phyloP scores from a whole-genome alignment of 176 grass and related monocot species.

The Aegilops umbellulata region DNA sequence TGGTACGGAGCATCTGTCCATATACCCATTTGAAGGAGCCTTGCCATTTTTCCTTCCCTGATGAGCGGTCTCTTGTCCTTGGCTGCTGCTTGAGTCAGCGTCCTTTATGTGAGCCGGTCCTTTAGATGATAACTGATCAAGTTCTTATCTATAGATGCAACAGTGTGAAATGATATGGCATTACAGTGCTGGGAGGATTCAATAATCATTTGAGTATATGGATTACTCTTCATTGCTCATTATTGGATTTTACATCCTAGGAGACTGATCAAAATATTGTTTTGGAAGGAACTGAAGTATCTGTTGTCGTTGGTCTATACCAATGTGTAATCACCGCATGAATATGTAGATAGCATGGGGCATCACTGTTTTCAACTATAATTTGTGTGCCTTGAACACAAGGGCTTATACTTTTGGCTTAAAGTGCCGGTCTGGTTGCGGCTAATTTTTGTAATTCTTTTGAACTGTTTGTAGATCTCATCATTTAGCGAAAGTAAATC shows the following conservation, averaged over 20 bases:
- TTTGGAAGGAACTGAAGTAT: neutral
- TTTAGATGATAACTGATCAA: neutral
- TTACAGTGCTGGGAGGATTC: neutral
- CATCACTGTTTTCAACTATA: neutral
- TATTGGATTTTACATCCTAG: neutral
- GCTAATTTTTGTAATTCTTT: conserved; percentile 36
- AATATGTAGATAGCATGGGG: neutral
- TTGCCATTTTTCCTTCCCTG: neutral
- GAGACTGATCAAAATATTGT: neutral
- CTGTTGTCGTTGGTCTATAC: neutral
- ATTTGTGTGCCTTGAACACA: neutral
- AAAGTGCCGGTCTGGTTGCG: neutral
- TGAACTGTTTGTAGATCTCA: conserved; percentile 61
- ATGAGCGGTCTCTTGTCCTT: conserved; percentile 1
- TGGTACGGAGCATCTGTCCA: conserved; percentile 27
- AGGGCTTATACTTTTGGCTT: neutral
- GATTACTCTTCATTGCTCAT: neutral
- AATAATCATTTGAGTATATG: conserved; percentile 7
- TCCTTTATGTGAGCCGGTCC: neutral
- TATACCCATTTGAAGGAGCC: conserved; percentile 4
- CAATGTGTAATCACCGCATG: neutral
- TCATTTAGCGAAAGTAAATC: conserved; percentile 97
- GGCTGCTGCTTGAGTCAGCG: conserved; percentile 6
- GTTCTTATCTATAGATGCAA: neutral
- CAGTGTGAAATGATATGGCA: neutral